Evolutionary conservation across 2,329 filamentous ascomycete genomes (phyloP).

Genomic region (Sporothrix euskadiensis): DNA sequence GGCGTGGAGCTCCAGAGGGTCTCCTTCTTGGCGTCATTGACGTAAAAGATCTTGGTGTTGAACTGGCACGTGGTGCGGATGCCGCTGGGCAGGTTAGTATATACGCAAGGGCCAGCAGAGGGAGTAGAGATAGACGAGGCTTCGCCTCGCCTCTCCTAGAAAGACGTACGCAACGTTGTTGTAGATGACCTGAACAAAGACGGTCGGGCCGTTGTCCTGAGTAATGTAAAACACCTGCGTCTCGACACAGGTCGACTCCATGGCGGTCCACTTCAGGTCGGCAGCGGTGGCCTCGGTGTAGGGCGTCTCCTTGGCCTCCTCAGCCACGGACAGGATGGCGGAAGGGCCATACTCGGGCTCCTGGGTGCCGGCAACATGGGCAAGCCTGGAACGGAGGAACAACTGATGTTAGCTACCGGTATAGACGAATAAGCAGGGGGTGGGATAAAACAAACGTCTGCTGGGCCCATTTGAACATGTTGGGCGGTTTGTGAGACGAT

Average conservation of each 20-base stretch:
- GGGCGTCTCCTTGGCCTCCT: constrained; percentile 73
- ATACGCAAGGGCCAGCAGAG: neutral
- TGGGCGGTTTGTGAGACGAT: constrained; percentile 33
- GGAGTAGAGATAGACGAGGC: neutral
- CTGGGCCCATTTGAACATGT: constrained; percentile 94
- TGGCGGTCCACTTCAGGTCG: constrained; percentile 77
- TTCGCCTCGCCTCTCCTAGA: neutral
- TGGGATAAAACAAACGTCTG: constrained; percentile 65
- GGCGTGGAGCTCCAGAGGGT: constrained; percentile 82
- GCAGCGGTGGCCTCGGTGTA: constrained; percentile 78
- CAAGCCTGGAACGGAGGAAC: constrained; percentile 50
- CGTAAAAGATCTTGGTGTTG: constrained; percentile 88
- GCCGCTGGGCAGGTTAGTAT: constrained; percentile 58
- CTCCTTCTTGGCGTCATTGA: constrained; percentile 65
- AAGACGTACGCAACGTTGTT: constrained; percentile 84
- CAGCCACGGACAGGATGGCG: constrained; percentile 81
- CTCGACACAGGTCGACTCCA: constrained; percentile 87
- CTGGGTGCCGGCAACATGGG: constrained; percentile 87
- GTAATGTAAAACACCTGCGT: constrained; percentile 93
- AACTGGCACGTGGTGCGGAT: constrained; percentile 90
- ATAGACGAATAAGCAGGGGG: neutral
- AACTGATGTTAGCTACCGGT: neutral
- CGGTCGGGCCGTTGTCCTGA: constrained; percentile 73
- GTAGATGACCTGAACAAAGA: constrained; percentile 89
- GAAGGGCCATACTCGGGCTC: constrained; percentile 92